Conservation (phyloP, 768 basidiomycete species). For the Pleurotus cornucopiae region DNA sequence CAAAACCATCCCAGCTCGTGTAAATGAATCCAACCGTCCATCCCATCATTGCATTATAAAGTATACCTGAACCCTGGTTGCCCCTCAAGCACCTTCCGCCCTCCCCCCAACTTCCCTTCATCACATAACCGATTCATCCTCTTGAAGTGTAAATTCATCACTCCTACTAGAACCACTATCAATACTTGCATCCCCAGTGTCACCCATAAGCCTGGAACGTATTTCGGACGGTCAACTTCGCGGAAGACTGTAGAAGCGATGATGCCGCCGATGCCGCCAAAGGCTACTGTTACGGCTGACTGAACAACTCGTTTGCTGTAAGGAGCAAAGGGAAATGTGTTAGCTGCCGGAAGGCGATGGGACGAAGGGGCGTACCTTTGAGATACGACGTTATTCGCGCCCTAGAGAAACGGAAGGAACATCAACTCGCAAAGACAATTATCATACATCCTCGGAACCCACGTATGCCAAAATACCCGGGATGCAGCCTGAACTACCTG, state of each 20-base stretch:
- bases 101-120: conserved; percentile 23
- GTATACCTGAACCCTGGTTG: conserved; percentile 35
- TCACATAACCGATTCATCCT: conserved; percentile 30
- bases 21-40: neutral
- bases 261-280: conserved; percentile 40
- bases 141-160: conserved; percentile 30
- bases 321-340: neutral
- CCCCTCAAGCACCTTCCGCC: conserved; percentile 27
- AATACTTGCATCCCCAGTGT: conserved; percentile 37
- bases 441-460: conserved; percentile 8
- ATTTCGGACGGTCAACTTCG: conserved; percentile 36
- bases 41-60: conserved; percentile 18
- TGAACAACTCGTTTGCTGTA: conserved; percentile 15
- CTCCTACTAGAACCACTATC: conserved; percentile 27
- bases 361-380: conserved; percentile 31
- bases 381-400: conserved; percentile 42
- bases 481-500: conserved; percentile 37
- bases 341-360: neutral
- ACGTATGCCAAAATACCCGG: conserved; percentile 43
- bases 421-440: neutral
- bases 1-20: neutral
- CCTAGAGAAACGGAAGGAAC: conserved; percentile 7
- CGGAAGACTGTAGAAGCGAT: conserved; percentile 39
- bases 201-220: conserved; percentile 39
- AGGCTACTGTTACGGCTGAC: conserved; percentile 35